Conservation (phyloP, 345 rosid species). For the Aquilaria malaccensis region DNA sequence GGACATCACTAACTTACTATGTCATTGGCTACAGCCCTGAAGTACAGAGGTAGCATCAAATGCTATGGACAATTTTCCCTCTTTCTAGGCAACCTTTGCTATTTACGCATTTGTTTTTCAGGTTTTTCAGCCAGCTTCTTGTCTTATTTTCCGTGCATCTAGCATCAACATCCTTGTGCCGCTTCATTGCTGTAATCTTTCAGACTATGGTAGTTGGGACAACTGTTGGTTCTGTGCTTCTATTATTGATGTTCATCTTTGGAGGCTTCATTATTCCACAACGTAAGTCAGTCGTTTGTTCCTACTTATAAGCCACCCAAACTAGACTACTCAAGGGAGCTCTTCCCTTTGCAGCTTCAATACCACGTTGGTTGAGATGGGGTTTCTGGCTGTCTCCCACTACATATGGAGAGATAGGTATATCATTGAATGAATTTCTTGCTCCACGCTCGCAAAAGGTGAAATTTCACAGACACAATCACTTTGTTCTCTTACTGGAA, state of each 20-base stretch:
- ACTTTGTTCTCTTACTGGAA: background rate
- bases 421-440: conserved; percentile 52
- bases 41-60: conserved; percentile 21
- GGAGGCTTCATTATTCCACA: conserved; percentile 54
- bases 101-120: conserved; percentile 10
- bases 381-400: conserved; percentile 71
- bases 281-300: conserved; percentile 17
- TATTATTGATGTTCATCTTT: conserved; percentile 36
- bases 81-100: background rate
- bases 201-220: conserved; percentile 39
- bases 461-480: conserved; percentile 4
- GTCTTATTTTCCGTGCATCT: conserved; percentile 42
- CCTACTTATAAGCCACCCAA: background rate
- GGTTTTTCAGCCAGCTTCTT: conserved; percentile 54
- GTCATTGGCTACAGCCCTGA: conserved; percentile 46
- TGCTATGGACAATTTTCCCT: background rate
- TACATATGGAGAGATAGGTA: conserved; percentile 55
- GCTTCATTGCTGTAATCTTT: conserved; percentile 40
- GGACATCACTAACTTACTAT: conserved; percentile 43
- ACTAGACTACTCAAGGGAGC: conserved; percentile 1
- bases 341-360: conserved; percentile 21
- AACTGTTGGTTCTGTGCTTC: conserved; percentile 28
- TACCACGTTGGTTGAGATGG: conserved; percentile 59
- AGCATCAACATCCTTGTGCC: conserved; percentile 42
- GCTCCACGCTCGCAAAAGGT: conserved; percentile 61